Conservation (phyloP, 176 grass and related monocot species). For the Eleusine indica region DNA sequence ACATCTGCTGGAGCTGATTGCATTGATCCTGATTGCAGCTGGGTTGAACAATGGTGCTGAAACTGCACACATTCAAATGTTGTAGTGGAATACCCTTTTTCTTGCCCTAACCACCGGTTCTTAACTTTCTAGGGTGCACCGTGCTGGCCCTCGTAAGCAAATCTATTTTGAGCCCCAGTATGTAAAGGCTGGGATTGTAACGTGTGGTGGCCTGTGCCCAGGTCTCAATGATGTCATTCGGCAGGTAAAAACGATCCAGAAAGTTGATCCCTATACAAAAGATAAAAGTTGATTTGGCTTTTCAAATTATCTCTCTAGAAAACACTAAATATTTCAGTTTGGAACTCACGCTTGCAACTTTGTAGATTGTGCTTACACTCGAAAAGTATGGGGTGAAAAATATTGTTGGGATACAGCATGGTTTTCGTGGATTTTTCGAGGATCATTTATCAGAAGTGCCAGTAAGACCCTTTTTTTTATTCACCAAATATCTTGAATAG, state of each 20-base stretch:
- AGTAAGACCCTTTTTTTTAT: constrained; percentile 46
- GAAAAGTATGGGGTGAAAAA: constrained; percentile 98
- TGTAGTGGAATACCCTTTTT: constrained; percentile 4
- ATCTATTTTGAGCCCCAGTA: constrained; percentile 87
- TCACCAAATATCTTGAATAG: constrained; percentile 30
- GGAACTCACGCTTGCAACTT: constrained; percentile 21
- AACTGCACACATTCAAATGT: constrained; percentile 12
- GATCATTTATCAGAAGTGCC: constrained; percentile 74
- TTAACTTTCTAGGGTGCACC: constrained; percentile 80
- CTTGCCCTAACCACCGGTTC: constrained; percentile 14
- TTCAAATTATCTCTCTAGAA: constrained; percentile 28
- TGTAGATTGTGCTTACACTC: constrained; percentile 98
- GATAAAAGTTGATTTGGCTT: constrained; percentile 13
- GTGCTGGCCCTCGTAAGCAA: constrained; percentile 84
- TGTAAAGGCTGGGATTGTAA: constrained; percentile 94
- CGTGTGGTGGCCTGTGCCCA: constrained; percentile 94
- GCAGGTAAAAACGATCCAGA: constrained; percentile 53
- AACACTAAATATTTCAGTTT: constrained; percentile 18
- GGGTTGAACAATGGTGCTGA: constrained; percentile 90
- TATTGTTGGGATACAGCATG: constrained; percentile 91
- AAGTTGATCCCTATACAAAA: constrained; percentile 21
- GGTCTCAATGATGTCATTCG: constrained; percentile 98
- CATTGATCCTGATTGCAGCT: constrained; percentile 80
- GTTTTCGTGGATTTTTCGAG: constrained; percentile 93
- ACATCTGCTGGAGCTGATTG: constrained; percentile 93